phyloP scores from a whole-genome alignment of 768 basidiomycete species.

The Hortiboletus campestris region DNA sequence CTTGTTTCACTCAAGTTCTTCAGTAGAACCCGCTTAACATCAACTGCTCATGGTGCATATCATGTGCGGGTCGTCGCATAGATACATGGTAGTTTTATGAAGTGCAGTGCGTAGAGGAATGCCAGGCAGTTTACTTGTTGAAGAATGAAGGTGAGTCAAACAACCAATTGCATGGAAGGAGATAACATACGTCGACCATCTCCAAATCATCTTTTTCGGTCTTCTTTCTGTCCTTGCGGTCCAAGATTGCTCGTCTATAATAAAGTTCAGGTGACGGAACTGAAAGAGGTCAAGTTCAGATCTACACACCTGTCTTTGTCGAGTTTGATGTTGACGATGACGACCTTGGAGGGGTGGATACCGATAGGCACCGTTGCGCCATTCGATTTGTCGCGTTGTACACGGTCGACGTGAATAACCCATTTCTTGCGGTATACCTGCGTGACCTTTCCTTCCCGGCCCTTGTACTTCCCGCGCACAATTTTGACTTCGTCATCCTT shows the following conservation, averaged over 20 bases:
- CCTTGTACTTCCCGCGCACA: constrained; percentile 97
- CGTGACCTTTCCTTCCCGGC: constrained; percentile 96
- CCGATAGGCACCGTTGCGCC: constrained; percentile 92
- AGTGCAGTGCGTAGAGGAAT: constrained; percentile 19
- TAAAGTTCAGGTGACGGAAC: constrained; percentile 6
- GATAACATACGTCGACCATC: constrained; percentile 70
- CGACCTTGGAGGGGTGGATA: constrained; percentile 95
- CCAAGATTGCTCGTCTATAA: constrained; percentile 75
- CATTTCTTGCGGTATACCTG: constrained; percentile 99
- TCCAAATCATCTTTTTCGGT: constrained; percentile 61
- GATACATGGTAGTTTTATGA: constrained; percentile 65
- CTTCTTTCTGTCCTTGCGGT: constrained; percentile 83
- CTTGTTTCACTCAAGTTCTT: constrained; percentile 9
- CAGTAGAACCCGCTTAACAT: background rate
- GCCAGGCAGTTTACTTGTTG: constrained; percentile 22
- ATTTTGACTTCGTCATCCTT: constrained; percentile 99
- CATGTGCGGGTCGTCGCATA: constrained; percentile 51
- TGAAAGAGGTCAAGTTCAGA: background rate
- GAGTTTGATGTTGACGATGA: constrained; percentile 88
- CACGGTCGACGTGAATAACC: constrained; percentile 98
- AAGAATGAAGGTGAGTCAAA: constrained; percentile 14
- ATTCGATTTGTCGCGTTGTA: constrained; percentile 96
- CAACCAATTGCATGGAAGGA: constrained; percentile 7
- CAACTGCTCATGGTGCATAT: constrained; percentile 51
- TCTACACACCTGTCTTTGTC: constrained; percentile 77